Conservation (phyloP, 257 asterid genomes). For the Coffea eugenioides region DNA sequence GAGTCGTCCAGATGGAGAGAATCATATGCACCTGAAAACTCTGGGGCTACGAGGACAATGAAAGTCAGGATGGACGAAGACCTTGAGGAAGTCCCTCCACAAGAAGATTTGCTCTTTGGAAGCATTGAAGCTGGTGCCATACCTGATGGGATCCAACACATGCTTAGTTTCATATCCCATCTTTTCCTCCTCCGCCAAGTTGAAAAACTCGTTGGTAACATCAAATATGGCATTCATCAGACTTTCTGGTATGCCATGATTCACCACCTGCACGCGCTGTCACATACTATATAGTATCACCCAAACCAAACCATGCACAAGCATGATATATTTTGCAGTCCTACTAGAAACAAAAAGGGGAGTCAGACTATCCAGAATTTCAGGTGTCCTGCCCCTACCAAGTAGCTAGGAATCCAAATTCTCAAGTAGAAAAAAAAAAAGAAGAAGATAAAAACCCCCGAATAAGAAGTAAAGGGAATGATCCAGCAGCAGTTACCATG, state of each 20-base stretch:
- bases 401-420: too few relatives aligned
- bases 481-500: constrained; percentile 22
- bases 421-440: too few relatives aligned
- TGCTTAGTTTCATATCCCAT: constrained; percentile 43
- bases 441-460: too few relatives aligned
- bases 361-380: too few relatives aligned
- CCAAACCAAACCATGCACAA: too few relatives aligned
- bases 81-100: constrained; percentile 84
- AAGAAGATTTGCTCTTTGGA: constrained; percentile 38
- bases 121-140: constrained; percentile 75
- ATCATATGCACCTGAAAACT: constrained; percentile 44
- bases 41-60: constrained; percentile 55
- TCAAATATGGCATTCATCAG: constrained; percentile 41
- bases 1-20: too few relatives aligned
- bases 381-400: too few relatives aligned
- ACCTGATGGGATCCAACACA: constrained; percentile 62
- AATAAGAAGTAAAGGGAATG: neutral
- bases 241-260: constrained; percentile 66
- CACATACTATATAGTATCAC: too few relatives aligned
- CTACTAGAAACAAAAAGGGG: too few relatives aligned
- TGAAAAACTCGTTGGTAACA: constrained; percentile 48
- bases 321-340: too few relatives aligned
- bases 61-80: constrained; percentile 66
- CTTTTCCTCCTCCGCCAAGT: constrained; percentile 65
- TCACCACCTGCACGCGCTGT: constrained; percentile 39